Evolutionary conservation across 1,284 basidiomycete genomes (phyloP).

Genomic region (Tylopilus sp.): DNA sequence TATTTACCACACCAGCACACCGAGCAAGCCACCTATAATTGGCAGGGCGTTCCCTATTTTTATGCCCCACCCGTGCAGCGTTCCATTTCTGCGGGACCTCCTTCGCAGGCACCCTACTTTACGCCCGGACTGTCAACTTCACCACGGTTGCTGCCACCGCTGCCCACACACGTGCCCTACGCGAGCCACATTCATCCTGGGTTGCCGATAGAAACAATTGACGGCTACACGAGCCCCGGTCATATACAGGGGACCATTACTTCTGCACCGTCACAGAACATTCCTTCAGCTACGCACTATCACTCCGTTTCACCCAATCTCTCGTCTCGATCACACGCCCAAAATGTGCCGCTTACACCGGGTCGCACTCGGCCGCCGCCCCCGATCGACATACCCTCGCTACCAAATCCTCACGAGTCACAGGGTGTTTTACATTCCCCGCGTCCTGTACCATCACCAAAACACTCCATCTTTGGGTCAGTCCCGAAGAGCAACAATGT

Average conservation of each 20-base stretch:
- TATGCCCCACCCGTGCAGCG: constrained; percentile 16
- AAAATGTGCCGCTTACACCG: constrained; percentile 8
- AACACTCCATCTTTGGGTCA: constrained; percentile 36
- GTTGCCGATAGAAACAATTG: constrained; percentile 7
- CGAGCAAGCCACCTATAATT: constrained; percentile 15
- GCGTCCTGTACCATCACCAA: constrained; percentile 33
- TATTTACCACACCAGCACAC: constrained; percentile 9
- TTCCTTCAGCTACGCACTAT: constrained; percentile 55
- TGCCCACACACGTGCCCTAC: constrained; percentile 12
- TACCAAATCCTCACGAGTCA: constrained; percentile 33
- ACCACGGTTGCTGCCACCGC: constrained; percentile 18
- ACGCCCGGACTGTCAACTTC: constrained; percentile 13
- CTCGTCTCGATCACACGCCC: constrained; percentile 19
- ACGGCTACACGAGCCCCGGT: constrained; percentile 14
- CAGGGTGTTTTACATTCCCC: constrained; percentile 30
- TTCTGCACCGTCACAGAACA: constrained; percentile 56
- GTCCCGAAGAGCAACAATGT: constrained; percentile 57
- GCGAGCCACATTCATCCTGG: constrained; percentile 7
- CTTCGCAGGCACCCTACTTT: constrained; percentile 15
- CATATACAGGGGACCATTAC: constrained; percentile 63
- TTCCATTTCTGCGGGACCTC: constrained; percentile 19
- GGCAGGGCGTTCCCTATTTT: constrained; percentile 16
- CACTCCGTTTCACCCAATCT: constrained; percentile 60
- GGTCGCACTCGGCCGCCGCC: constrained; percentile 19
- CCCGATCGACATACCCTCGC: constrained; percentile 20